Evolutionary conservation across 1,284 basidiomycete species (phyloP), one percentile per base, ranked within the genome.

Genomic region (Rhodotorula sp.): DNA sequence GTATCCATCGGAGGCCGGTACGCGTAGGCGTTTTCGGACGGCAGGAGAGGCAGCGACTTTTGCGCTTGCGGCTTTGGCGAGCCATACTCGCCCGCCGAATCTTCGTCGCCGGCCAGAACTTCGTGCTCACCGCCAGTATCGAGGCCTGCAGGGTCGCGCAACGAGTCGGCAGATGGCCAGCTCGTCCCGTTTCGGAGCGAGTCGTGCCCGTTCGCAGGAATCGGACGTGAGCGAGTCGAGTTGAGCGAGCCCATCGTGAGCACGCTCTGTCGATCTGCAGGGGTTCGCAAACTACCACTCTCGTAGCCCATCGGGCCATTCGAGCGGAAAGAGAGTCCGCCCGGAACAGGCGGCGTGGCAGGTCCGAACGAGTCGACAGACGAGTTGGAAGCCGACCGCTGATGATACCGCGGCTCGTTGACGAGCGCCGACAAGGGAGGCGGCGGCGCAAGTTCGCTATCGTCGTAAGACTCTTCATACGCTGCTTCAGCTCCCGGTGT

Each of bases 371-470:
- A 72, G 64, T 75, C 73, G 62, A 75, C 62, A 20, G 68, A 70
- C 54, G 73, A 75, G 42, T 57, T 72, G 33, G 64, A 67, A 17
- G 64, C 64, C 12, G 70, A 72, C 15, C 73, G 73, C 12, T 64
- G 60, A 64, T 75, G 73, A 44, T 75, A 72, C 5, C 63, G 61
- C 10, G 74, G 74, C 46, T 73, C 74, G 63, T 75, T 75, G 3
- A 62, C 71, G 62, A 75, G 71, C 20, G 71, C 71, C 42, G 74
- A 75, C 0, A 75, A 60, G 0, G 74, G 74, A 30, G 74, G 74
- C 6, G 74, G 74, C 15, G 74, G 74, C 3, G 67, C 71, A 8
- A 75, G 69, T 22, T 69, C 67, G 57, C 70, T 64, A 56, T 73
- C 64, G 67, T 67, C 68, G 44, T 45, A 30, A 12, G 37, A 42